Percentiles rank a stretch among this genome's conserved stretches.
Evolutionary conservation across 2,329 filamentous ascomycete species (phyloP).

Genomic region (Penicillium expansum): DNA sequence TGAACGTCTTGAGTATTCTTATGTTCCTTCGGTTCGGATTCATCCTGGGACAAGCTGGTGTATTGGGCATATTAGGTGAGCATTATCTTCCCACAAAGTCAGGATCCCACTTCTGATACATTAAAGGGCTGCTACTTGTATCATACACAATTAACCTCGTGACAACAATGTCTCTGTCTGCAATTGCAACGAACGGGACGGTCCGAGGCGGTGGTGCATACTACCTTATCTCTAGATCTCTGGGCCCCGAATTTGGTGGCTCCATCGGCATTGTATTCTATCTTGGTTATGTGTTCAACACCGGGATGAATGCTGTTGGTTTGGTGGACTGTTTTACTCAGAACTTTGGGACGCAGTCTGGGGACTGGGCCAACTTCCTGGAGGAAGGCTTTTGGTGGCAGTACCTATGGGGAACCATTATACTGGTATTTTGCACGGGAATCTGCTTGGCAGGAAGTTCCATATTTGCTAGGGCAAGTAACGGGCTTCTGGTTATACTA

Average conservation of each 20-base stretch:
- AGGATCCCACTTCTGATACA: slow-evolving; percentile 14
- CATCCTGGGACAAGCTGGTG: slow-evolving; percentile 75
- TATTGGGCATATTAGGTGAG: slow-evolving; percentile 75
- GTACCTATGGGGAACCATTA: slow-evolving; percentile 71
- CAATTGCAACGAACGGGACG: slow-evolving; percentile 85
- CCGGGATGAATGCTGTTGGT: slow-evolving; percentile 82
- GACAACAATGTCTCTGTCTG: slow-evolving; percentile 80
- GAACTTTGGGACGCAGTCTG: slow-evolving; percentile 62
- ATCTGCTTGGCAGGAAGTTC: slow-evolving; percentile 78
- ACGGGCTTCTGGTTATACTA: slow-evolving; percentile 69
- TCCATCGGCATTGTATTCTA: slow-evolving; percentile 88
- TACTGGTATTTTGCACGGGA: slow-evolving; percentile 67
- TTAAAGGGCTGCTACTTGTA: slow-evolving; percentile 64
- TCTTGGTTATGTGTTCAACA: slow-evolving; percentile 83
- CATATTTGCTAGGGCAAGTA: slow-evolving; percentile 77
- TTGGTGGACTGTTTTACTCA: slow-evolving; percentile 77
- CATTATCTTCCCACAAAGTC: slow-evolving; percentile 3
- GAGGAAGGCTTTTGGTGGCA: slow-evolving; percentile 72
- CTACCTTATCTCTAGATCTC: slow-evolving; percentile 79
- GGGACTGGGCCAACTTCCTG: slow-evolving; percentile 59
- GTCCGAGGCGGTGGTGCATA: slow-evolving; percentile 86
- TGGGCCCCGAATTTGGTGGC: slow-evolving; percentile 85
- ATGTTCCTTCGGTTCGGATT: slow-evolving; percentile 90
- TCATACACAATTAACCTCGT: slow-evolving; percentile 82
- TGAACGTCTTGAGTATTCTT: slow-evolving; percentile 85